Conservation (phyloP, 2,329 filamentous ascomycete genomes). For the Aureobasidium sp. region DNA sequence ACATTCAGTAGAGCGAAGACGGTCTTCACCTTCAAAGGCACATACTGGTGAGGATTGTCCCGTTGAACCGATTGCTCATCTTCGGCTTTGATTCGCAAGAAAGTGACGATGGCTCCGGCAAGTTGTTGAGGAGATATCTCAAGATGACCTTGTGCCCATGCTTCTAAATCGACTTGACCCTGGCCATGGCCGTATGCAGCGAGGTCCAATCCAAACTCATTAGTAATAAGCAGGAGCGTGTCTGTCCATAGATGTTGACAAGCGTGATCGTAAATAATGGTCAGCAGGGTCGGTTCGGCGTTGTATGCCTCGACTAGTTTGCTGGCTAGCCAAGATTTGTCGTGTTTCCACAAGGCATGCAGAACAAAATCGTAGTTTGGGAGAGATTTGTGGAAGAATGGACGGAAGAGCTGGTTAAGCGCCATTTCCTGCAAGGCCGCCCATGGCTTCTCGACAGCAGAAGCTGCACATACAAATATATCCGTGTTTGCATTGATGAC, state of each 20-base stretch:
- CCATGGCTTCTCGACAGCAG: constrained; percentile 72
- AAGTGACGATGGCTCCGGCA: constrained; percentile 65
- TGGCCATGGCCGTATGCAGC: constrained; percentile 78
- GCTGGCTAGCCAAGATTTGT: constrained; percentile 77
- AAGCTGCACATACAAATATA: constrained; percentile 71
- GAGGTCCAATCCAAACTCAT: constrained; percentile 80
- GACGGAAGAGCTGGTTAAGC: constrained; percentile 68
- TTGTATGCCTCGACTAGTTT: constrained; percentile 73
- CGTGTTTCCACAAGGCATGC: constrained; percentile 84
- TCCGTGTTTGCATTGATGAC: constrained; percentile 66
- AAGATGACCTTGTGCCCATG: constrained; percentile 69
- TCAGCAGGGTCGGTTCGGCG: constrained; percentile 59
- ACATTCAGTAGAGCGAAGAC: constrained; percentile 75
- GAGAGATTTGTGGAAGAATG: constrained; percentile 73
- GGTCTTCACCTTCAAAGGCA: constrained; percentile 71
- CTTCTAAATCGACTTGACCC: constrained; percentile 68
- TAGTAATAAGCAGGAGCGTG: constrained; percentile 68
- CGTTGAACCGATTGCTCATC: constrained; percentile 71
- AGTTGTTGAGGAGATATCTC: constrained; percentile 47
- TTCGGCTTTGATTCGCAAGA: constrained; percentile 75
- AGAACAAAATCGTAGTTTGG: constrained; percentile 81
- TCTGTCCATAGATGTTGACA: constrained; percentile 78
- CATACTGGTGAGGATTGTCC: constrained; percentile 60
- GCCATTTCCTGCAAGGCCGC: constrained; percentile 67
- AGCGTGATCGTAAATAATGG: constrained; percentile 70